Evolutionary conservation across 2,329 filamentous ascomycete species (phyloP), one percentile per base, ranked within the genome.

Genomic region (Raffaelea ambrosiae): DNA sequence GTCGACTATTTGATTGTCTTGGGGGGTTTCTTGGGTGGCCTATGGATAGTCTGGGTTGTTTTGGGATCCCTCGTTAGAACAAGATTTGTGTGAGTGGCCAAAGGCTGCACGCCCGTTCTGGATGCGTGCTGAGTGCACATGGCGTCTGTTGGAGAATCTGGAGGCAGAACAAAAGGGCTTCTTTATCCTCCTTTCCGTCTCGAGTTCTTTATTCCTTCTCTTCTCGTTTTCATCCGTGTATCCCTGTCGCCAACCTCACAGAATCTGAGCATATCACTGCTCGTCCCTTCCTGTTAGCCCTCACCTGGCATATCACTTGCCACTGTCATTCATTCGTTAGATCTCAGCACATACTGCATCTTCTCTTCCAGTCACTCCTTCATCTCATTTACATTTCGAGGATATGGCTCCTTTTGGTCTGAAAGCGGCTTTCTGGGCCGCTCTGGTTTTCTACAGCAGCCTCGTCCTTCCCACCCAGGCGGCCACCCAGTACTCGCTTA

Each of bases 401-500:
- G 47, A 63, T n/a, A 51, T 54, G 50, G 19, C 48, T 10, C 46
- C 41, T 11, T 49, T 46, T 3, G 18, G 48, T 40, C 21, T 48
- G 11, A 46, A 48, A 13, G 8, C 50, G 42, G 53, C 63, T 43
- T 58, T 62, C 35, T 65, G 60, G 43, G 52, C 58, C 23, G 62
- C 59, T 29, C 55, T 60, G 31, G 60, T 63, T 16, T 19, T 38
- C 19, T 35, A 44, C 13, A 3, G 14, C 14, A 16, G 18, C 16
- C 18, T 52, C 3, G 33, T 40, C 3, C 31, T 23, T 5, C 48
- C 47, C 1, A 45, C 11, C 16, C 18, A 22, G 4, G 40, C 46
- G 3, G 59, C 56, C 42, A 54, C 63, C 52, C 62, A 62, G 41
- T 68, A 70, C 50, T 56, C 61, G 43, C 55, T 72, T 42, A 53